These are phyloP conservation scores for Ensete glaucum DNA, from an alignment of 176 grass and related monocot species.

Conservation along the genomic window DNA sequence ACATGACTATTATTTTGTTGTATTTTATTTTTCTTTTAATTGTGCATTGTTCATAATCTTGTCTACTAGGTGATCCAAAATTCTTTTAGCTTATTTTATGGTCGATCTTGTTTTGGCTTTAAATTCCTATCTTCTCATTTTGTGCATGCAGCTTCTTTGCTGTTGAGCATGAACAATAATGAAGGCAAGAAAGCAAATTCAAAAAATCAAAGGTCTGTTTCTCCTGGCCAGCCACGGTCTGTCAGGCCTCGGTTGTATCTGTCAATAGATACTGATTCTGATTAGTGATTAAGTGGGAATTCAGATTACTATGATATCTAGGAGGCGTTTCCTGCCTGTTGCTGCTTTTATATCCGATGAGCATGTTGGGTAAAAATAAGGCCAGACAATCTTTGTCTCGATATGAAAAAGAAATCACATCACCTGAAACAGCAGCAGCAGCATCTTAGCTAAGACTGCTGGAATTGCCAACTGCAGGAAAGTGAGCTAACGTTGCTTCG, in stretches of 20 bases:
- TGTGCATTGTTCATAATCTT: neutral
- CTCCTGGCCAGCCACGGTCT: conserved; percentile 61
- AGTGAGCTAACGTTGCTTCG: neutral
- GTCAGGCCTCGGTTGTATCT: conserved; percentile 47
- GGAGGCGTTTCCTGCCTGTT: neutral
- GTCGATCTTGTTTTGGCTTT: neutral
- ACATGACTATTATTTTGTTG: too few species aligned
- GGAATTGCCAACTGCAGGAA: neutral
- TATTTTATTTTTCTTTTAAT: neutral
- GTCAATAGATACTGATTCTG: conserved; percentile 83
- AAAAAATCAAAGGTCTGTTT: conserved; percentile 43
- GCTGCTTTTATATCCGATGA: neutral
- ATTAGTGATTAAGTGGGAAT: conserved; percentile 26
- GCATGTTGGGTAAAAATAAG: neutral
- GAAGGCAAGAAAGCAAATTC: conserved; percentile 30
- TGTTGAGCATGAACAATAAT: conserved; percentile 51
- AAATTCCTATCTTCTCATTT: conserved; percentile 16
- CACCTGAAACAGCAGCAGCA: neutral
- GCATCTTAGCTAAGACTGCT: neutral
- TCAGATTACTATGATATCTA: neutral
- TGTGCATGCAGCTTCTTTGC: conserved; percentile 49
- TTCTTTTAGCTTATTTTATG: neutral
- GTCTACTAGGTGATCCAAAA: too few species aligned
- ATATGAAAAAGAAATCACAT: neutral
- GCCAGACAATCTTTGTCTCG: neutral